These are phyloP conservation scores for Mortierella sp. DNA, from an alignment of 371 early-diverging fungal species.

Conservation along the genomic window DNA sequence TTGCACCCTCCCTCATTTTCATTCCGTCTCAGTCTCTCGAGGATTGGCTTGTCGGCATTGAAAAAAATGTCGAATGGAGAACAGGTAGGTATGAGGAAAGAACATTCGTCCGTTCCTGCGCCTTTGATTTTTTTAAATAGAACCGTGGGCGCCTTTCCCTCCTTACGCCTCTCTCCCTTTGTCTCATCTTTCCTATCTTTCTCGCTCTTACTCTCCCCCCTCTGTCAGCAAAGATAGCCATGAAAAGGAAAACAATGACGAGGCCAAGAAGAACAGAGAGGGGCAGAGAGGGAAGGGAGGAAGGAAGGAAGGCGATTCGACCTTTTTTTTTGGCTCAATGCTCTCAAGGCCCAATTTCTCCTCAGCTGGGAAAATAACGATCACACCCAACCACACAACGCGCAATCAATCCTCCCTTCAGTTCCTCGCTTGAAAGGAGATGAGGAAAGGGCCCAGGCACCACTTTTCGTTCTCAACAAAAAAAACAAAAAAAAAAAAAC, in stretches of 20 bases:
- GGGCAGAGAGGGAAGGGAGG: too few relatives aligned
- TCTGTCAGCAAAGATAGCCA: neutral
- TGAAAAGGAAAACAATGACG: neutral
- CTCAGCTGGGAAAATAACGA: neutral
- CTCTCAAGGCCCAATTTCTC: neutral
- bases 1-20: neutral
- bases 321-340: neutral
- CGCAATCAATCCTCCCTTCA: neutral
- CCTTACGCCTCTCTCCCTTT: neutral
- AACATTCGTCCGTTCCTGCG: neutral
- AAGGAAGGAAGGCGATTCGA: neutral
- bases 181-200: neutral
- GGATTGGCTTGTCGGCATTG: neutral
- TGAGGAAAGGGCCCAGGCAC: too few relatives aligned
- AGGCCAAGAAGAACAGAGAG: neutral
- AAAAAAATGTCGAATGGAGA: neutral
- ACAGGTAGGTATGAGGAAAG: neutral
- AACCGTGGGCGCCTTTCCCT: neutral
- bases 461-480: too few relatives aligned
- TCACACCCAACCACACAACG: neutral
- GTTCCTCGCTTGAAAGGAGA: neutral
- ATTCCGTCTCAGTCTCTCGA: too few relatives aligned
- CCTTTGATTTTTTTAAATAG: neutral
- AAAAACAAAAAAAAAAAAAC: neutral
- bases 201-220: neutral